phyloP scores from a whole-genome alignment of 164 flowering plant genomes.

The Aristolochia californica region DNA sequence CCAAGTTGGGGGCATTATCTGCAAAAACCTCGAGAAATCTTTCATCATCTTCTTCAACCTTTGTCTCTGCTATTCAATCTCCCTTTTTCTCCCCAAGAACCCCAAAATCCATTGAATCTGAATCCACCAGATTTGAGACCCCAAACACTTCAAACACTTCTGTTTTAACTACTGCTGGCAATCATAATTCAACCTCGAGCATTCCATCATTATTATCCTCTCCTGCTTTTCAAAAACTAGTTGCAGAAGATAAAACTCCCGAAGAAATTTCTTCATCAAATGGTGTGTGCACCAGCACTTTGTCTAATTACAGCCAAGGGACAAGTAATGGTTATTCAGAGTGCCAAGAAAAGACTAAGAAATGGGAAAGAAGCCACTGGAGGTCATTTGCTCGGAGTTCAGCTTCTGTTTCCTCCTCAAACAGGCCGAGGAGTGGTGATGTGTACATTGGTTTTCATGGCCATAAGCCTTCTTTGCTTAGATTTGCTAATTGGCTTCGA shows the following conservation, averaged over 20 bases:
- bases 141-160: constrained; percentile 20
- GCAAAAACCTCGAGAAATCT: constrained; percentile 49
- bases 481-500: constrained; percentile 82
- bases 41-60: constrained; percentile 86
- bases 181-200: constrained; percentile 19
- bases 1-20: constrained; percentile 34
- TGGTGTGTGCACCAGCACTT: constrained; percentile 26
- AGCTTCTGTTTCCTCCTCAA: constrained; percentile 33
- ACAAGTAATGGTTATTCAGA: constrained; percentile 24
- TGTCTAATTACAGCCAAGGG: constrained; percentile 26
- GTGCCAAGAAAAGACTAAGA: constrained; percentile 33
- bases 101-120: constrained; percentile 39
- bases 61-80: constrained; percentile 78
- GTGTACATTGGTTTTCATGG: constrained; percentile 88
- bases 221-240: constrained; percentile 22
- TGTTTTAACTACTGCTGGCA: constrained; percentile 10
- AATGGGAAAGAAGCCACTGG: constrained; percentile 25
- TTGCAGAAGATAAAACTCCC: background rate
- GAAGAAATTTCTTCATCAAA: constrained; percentile 41
- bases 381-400: constrained; percentile 28
- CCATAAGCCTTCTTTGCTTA: constrained; percentile 54
- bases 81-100: constrained; percentile 91
- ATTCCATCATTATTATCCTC: constrained; percentile 19
- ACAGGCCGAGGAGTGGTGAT: constrained; percentile 64
- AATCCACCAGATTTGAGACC: constrained; percentile 26